These are phyloP conservation scores for Luvunga scandens DNA, from an alignment of 345 rosid species.

Conservation along the genomic window DNA sequence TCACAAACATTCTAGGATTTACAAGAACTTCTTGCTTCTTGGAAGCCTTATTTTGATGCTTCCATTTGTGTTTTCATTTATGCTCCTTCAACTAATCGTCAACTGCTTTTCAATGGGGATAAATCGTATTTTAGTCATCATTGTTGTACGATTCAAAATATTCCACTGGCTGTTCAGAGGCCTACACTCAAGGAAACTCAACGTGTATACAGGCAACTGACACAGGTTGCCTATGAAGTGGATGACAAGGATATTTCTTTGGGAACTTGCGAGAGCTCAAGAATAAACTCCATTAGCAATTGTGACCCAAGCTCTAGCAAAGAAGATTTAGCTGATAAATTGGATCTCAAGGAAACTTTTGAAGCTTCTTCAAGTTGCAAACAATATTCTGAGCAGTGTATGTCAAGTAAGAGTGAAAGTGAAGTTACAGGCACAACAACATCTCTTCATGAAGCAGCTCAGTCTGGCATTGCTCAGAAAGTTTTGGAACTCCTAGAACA, in stretches of 20 bases:
- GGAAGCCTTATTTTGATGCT: conserved; percentile 93
- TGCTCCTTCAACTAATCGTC: conserved; percentile 85
- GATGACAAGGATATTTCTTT: conserved; percentile 41
- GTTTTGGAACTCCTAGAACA: conserved; percentile 78
- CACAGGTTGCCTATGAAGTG: conserved; percentile 60
- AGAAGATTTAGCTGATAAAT: conserved; percentile 35
- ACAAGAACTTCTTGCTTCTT: conserved; percentile 78
- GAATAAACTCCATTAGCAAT: conserved; percentile 21
- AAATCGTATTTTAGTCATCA: conserved; percentile 65
- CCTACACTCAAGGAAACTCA: conserved; percentile 90
- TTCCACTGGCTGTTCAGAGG: conserved; percentile 71
- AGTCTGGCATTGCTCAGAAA: conserved; percentile 48
- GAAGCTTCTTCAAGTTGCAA: conserved; percentile 36
- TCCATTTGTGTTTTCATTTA: conserved; percentile 64
- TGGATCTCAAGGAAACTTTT: conserved; percentile 22
- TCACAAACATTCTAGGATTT: conserved; percentile 55
- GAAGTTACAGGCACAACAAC: conserved; percentile 52
- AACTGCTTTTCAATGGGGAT: conserved; percentile 64
- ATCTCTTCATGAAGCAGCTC: conserved; percentile 77
- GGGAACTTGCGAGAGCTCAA: conserved; percentile 21
- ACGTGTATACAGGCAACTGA: conserved; percentile 63
- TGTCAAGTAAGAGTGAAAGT: conserved; percentile 33
- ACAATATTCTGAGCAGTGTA: conserved; percentile 25
- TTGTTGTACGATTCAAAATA: conserved; percentile 43
- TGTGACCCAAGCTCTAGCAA: conserved; percentile 18